These are phyloP conservation scores for Phlyctochytrium arcticum DNA, from an alignment of 192 early-diverging fungal genomes.

Conservation along the genomic window DNA sequence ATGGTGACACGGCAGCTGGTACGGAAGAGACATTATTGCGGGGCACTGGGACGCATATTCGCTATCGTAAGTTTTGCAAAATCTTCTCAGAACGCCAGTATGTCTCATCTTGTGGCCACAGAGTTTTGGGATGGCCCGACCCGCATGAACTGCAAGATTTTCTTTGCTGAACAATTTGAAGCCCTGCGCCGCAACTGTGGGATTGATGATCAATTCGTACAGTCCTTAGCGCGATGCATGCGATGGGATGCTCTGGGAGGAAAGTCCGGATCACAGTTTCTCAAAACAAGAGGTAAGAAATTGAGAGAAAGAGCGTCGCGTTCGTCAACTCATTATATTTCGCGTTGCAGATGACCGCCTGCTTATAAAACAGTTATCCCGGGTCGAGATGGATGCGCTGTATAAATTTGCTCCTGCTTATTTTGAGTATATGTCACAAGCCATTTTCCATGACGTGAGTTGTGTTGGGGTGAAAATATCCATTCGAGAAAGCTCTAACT, in stretches of 20 bases:
- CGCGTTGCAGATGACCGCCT: slow-evolving; percentile 70
- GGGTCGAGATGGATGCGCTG: slow-evolving; percentile 81
- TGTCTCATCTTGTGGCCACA: background rate
- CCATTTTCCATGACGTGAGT: slow-evolving; percentile 69
- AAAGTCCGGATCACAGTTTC: slow-evolving; percentile 86
- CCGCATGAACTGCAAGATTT: slow-evolving; percentile 83
- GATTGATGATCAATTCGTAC: slow-evolving; percentile 76
- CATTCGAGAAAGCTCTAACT: background rate
- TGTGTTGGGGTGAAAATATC: background rate
- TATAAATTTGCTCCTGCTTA: slow-evolving; percentile 87
- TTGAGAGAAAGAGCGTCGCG: background rate
- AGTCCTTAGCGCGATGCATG: slow-evolving; percentile 83
- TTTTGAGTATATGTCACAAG: slow-evolving; percentile 79
- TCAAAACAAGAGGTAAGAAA: slow-evolving; percentile 69
- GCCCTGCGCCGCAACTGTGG: slow-evolving; percentile 78
- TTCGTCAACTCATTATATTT: background rate
- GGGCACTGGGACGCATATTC: slow-evolving; percentile 70
- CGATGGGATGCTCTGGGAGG: slow-evolving; percentile 82
- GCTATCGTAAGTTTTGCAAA: slow-evolving; percentile 54
- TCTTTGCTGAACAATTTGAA: slow-evolving; percentile 91
- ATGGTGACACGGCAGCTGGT: slow-evolving; percentile 29
- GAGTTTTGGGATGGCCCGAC: slow-evolving; percentile 71
- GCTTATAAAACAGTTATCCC: slow-evolving; percentile 85
- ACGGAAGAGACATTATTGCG: slow-evolving; percentile 61
- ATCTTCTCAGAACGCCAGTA: background rate